These are phyloP conservation scores for Bacidia rubella DNA, from an alignment of 495 filamentous ascomycete species.

Conservation along the genomic window DNA sequence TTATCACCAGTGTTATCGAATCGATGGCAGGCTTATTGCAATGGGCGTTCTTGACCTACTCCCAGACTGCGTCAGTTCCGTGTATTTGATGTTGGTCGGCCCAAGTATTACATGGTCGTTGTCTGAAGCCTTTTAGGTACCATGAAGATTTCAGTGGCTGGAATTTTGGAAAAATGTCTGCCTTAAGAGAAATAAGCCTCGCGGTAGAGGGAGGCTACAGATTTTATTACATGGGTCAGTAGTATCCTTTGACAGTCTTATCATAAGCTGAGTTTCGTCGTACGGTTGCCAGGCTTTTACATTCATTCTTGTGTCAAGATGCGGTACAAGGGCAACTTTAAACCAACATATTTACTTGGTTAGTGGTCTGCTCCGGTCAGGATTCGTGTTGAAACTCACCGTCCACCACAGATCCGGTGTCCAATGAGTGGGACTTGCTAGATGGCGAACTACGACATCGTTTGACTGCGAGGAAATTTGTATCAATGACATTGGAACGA, in stretches of 20 bases:
- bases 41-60: constrained; percentile 81
- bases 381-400: too few species aligned
- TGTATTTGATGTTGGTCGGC: constrained; percentile 66
- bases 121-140: constrained; percentile 32
- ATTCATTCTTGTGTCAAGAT: constrained; percentile 64
- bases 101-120: not conserved
- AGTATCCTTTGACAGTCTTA: too few species aligned
- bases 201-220: constrained; percentile 61
- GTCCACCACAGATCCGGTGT: constrained; percentile 74
- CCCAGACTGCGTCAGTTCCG: constrained; percentile 76
- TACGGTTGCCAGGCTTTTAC: too few species aligned
- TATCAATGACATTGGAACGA: constrained; percentile 47
- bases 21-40: constrained; percentile 80
- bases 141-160: constrained; percentile 68
- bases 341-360: constrained; percentile 69
- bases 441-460: constrained; percentile 49
- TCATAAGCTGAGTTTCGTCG: too few species aligned
- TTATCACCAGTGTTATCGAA: constrained; percentile 89
- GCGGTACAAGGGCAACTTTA: constrained; percentile 82
- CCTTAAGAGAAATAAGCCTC: constrained; percentile 69
- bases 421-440: constrained; percentile 59
- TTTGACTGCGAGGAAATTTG: constrained; percentile 53
- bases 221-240: constrained; percentile 62
- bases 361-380: constrained; percentile 12
- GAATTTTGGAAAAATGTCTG: constrained; percentile 79